Evolutionary conservation across 257 asterid species (phyloP), one percentile per base, ranked within the genome.

Genomic region (Solanum chaucha): DNA sequence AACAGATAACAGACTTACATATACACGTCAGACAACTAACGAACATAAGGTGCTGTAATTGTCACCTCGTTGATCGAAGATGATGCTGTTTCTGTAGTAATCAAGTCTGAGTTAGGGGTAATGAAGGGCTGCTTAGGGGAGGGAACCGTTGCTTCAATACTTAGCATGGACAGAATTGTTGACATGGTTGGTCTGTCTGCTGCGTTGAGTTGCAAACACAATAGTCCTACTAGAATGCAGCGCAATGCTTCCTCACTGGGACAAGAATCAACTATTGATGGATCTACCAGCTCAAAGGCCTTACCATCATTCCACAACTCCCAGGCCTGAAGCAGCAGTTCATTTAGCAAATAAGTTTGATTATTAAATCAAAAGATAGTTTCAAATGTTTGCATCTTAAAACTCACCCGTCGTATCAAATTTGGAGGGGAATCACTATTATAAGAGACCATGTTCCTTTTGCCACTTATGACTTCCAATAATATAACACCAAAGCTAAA

Each of bases 161-260:
- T 65, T 36, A 90, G 67, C 89, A 87, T 87, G 55, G 84, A 87
- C 2, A 86, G 38, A 24, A 89, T 87, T 73, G 86, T 44, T 5
- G 89, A 61, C 89, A 86, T 87, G 9, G 58, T 67, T 70, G 90
- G 92, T 55, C 91, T 28, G 17, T 90, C 89, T 41, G 30, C 87
- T 6, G 92, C 88, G 1, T 78, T 81, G 34, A 84, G 85, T 26
- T 90, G 92, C 20, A 90, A 91, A n/a, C 92, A 91, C 84, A 89
- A 64, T 24, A 91, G 90, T 7, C 92, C 87, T 7, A 91, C 87
- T 8, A 84, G 90, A 65, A 89, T 78, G 86, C 91, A 89, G 59
- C 89, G 83, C 17, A 59, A 2, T 14, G 36, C 91, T 84, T 89
- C 90, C 78, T 48, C 68, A 3, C 15, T 20, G 36, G 77, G 10